Conservation (phyloP, 768 basidiomycete genomes). For the Tylopilus rubrobrunneus region DNA sequence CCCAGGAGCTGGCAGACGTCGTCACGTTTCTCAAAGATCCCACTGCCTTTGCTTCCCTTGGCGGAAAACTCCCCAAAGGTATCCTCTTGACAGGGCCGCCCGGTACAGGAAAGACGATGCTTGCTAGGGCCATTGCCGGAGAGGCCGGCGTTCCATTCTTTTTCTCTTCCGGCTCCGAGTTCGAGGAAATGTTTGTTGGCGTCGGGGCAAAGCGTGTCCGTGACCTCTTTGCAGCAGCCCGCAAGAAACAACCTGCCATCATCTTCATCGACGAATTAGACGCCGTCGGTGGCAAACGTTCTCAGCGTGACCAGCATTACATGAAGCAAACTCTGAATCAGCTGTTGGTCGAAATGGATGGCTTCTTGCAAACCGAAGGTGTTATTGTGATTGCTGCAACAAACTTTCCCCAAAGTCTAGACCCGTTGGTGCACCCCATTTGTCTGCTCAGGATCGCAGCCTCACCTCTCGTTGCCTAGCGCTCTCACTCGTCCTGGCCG, state of each 20-base stretch:
- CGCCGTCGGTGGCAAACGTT: constrained; percentile 88
- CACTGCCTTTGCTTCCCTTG: constrained; percentile 80
- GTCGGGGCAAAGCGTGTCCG: constrained; percentile 93
- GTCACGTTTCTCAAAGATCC: constrained; percentile 96
- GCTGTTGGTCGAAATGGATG: constrained; percentile 95
- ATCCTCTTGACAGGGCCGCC: constrained; percentile 87
- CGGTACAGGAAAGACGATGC: constrained; percentile 79
- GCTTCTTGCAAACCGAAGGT: constrained; percentile 90
- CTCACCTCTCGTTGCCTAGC: constrained; percentile 37
- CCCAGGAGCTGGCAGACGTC: constrained; percentile 86
- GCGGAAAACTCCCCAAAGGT: constrained; percentile 93
- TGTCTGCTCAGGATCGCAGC: not conserved
- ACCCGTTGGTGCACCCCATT: constrained; percentile 55
- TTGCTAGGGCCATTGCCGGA: constrained; percentile 96
- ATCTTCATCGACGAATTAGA: constrained; percentile 98
- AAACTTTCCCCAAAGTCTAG: constrained; percentile 93
- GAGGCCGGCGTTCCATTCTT: constrained; percentile 98
- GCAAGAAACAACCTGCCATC: constrained; percentile 94
- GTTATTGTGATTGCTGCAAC: constrained; percentile 97
- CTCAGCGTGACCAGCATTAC: constrained; percentile 78
- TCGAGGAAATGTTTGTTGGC: constrained; percentile 98
- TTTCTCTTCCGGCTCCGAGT: constrained; percentile 94
- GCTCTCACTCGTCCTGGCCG: constrained; percentile 95
- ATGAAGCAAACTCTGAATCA: constrained; percentile 96
- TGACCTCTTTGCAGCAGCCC: constrained; percentile 89